A percentile compares a stretch with the other conserved stretches of the same genome.
Evolutionary conservation across 2,329 filamentous ascomycete species (phyloP).

Genomic region (Colletotrichum orchidophilum): DNA sequence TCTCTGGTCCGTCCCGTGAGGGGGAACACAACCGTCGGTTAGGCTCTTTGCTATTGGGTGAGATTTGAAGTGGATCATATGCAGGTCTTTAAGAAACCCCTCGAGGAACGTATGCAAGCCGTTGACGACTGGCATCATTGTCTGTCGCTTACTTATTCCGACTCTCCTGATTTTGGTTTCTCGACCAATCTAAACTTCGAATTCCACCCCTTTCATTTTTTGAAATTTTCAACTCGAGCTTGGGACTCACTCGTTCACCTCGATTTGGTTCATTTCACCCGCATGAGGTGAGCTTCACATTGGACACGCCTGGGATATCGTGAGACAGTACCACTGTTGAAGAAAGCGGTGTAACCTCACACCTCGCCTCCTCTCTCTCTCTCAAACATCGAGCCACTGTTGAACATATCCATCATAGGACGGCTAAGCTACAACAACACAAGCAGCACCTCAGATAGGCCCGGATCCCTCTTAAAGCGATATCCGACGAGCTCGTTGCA

Average conservation of each 20-base stretch:
- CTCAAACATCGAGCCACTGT: neutral
- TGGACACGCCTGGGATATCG: too few relatives aligned
- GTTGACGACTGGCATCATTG: neutral
- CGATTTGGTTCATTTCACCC: neutral
- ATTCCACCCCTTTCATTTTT: neutral
- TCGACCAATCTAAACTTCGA: neutral
- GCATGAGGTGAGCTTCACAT: neutral
- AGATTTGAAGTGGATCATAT: slow-evolving; percentile 18
- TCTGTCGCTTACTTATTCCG: neutral
- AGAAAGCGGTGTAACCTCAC: neutral
- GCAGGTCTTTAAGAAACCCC: slow-evolving; percentile 5
- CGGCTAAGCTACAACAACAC: neutral
- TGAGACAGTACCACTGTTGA: neutral
- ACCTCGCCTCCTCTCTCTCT: neutral
- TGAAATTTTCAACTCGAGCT: neutral
- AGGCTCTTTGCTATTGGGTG: slow-evolving; percentile 22
- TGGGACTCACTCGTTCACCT: neutral
- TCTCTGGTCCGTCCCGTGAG: neutral
- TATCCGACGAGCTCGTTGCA: too few relatives aligned
- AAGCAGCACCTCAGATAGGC: neutral
- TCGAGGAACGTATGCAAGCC: neutral
- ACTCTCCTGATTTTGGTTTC: neutral
- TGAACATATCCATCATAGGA: neutral
- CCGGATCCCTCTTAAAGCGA: too few relatives aligned
- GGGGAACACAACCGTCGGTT: neutral